Evolutionary conservation across 768 basidiomycete species (phyloP).

Genomic region (Tephrocybe sp.): DNA sequence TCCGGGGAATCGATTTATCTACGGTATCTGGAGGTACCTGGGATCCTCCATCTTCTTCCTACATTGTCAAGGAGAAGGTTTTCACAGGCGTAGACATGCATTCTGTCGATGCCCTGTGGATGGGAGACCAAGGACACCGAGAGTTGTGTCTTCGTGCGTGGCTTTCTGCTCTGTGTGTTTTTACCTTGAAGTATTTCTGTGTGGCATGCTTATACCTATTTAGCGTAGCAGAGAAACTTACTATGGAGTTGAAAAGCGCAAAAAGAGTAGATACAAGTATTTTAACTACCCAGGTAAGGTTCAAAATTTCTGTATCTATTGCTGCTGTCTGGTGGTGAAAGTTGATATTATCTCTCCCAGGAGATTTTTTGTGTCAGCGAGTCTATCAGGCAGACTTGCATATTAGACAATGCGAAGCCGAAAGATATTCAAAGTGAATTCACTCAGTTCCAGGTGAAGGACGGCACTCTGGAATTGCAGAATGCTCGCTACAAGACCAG

Average conservation of each 20-base stretch:
- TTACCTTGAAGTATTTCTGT: neutral
- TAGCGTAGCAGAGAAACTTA: constrained; percentile 22
- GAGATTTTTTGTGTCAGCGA: constrained; percentile 28
- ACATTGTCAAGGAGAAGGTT: constrained; percentile 22
- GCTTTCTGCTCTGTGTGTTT: constrained; percentile 32
- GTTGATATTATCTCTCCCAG: constrained; percentile 14
- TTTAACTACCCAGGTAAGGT: constrained; percentile 20
- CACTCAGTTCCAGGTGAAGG: constrained; percentile 17
- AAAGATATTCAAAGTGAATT: constrained; percentile 33
- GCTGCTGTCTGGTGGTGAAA: neutral
- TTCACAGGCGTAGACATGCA: constrained; percentile 8
- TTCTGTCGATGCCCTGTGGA: constrained; percentile 29
- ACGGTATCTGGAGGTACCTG: constrained; percentile 21
- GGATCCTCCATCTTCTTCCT: constrained; percentile 22
- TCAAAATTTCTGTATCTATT: neutral
- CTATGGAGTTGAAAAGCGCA: constrained; percentile 2
- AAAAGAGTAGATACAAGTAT: constrained; percentile 19
- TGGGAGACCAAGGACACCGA: constrained; percentile 15
- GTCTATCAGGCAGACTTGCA: constrained; percentile 28
- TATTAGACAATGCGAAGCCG: constrained; percentile 31
- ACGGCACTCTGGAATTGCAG: constrained; percentile 27
- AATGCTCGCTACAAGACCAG: constrained; percentile 42
- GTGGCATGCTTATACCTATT: neutral
- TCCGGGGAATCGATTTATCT: constrained; percentile 36
- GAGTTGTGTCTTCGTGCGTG: constrained; percentile 36